Conservation (phyloP, 108 stramenopile genomes). For the Craspedostauros australis region DNA sequence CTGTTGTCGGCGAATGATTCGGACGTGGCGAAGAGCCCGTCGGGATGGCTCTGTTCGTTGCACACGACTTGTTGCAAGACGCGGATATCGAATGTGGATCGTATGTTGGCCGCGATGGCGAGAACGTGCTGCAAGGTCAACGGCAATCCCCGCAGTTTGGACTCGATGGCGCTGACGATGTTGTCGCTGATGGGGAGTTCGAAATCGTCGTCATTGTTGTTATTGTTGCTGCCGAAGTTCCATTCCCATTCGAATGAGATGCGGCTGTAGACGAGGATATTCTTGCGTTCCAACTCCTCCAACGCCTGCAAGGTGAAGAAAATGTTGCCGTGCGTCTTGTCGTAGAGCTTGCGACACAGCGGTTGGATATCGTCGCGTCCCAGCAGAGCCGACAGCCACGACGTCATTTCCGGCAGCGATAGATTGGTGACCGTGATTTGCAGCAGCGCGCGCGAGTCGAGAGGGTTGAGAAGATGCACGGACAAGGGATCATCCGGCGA, state of each 20-base stretch:
- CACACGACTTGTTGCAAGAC: slow-evolving; percentile 11
- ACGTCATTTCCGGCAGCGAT: slow-evolving; percentile 11
- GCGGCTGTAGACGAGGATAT: slow-evolving; percentile 38
- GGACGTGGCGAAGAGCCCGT: slow-evolving; percentile 15
- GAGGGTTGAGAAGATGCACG: too few species aligned
- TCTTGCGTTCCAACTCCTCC: slow-evolving; percentile 44
- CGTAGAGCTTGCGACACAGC: slow-evolving; percentile 15
- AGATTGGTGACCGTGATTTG: slow-evolving; percentile 14
- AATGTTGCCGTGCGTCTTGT: slow-evolving; percentile 27
- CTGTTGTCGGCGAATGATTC: too few species aligned
- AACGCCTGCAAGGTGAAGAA: slow-evolving; percentile 28
- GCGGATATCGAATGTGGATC: slow-evolving; percentile 30
- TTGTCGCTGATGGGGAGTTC: slow-evolving; percentile 14
- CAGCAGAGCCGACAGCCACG: slow-evolving; percentile 16
- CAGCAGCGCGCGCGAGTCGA: slow-evolving; percentile 5
- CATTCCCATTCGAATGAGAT: slow-evolving; percentile 40
- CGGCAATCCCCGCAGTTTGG: slow-evolving; percentile 37
- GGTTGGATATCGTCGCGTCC: slow-evolving; percentile 1
- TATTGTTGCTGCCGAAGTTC: too few species aligned
- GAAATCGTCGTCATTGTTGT: not conserved
- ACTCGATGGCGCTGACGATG: slow-evolving; percentile 27
- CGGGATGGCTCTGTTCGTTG: too few species aligned
- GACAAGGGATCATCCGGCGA: too few species aligned
- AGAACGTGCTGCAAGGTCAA: slow-evolving; percentile 30
- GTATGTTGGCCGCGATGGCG: slow-evolving; percentile 37